These are phyloP conservation scores for Apiospora rasikravindrae DNA, from an alignment of 2,329 filamentous ascomycete genomes.

Conservation along the genomic window DNA sequence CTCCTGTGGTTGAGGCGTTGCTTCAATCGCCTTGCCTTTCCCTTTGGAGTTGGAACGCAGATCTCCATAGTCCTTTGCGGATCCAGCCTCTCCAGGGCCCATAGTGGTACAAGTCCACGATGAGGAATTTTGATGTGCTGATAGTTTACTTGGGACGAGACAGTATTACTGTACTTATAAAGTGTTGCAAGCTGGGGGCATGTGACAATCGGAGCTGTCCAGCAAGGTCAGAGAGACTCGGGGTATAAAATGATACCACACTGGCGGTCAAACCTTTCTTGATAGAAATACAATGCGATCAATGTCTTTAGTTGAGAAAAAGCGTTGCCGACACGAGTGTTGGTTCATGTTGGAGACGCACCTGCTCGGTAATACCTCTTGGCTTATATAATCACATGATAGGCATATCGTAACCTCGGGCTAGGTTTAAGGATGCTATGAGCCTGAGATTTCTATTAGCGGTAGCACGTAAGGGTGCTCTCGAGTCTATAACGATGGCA, in stretches of 20 bases:
- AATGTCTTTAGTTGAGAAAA: background rate
- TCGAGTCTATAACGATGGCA: background rate
- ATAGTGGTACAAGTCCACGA: background rate
- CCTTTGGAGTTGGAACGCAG: constrained; percentile 2
- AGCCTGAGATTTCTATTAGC: background rate
- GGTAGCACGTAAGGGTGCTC: background rate
- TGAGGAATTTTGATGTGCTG: no score
- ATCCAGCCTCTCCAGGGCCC: background rate
- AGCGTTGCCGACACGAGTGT: background rate
- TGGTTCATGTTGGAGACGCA: background rate
- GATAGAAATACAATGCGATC: background rate
- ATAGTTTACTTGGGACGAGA: background rate
- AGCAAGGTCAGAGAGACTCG: background rate
- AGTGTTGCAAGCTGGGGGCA: background rate
- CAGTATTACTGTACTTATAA: background rate
- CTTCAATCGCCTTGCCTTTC: constrained; percentile 8
- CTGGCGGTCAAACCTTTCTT: no score
- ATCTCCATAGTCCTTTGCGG: background rate
- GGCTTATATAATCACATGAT: constrained; percentile 10
- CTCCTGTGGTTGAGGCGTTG: background rate
- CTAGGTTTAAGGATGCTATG: background rate
- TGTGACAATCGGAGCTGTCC: background rate
- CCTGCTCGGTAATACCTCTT: background rate
- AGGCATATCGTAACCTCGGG: background rate
- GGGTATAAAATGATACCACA: background rate